phyloP scores from a whole-genome alignment of 306 rosid species.

The Clitoria ternatea region DNA sequence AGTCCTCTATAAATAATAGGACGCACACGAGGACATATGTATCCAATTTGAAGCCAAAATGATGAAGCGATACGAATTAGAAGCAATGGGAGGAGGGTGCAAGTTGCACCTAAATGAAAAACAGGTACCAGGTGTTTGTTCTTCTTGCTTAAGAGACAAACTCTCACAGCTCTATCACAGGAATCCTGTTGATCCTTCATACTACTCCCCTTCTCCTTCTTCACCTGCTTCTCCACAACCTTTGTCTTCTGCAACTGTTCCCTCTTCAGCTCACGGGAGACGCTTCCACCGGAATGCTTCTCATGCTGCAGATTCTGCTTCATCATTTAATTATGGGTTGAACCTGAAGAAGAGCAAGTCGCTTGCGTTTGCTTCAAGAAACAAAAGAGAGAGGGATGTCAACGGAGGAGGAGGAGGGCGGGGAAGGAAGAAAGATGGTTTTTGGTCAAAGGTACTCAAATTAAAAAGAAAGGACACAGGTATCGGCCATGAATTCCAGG shows the following conservation, averaged over 20 bases:
- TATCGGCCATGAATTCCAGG: constrained; percentile 16
- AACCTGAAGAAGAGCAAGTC: constrained; percentile 74
- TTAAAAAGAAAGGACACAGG: constrained; percentile 31
- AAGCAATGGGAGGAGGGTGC: constrained; percentile 33
- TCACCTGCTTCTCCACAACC: constrained; percentile 14
- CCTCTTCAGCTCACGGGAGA: constrained; percentile 7
- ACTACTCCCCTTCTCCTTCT: constrained; percentile 8
- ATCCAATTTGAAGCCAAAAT: not conserved
- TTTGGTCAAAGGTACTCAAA: constrained; percentile 64
- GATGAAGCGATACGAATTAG: constrained; percentile 41
- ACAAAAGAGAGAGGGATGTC: constrained; percentile 19
- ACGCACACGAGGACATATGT: not conserved
- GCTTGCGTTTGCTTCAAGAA: constrained; percentile 34
- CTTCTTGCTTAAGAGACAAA: constrained; percentile 51
- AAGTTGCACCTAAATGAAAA: constrained; percentile 40
- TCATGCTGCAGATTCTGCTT: constrained; percentile 29
- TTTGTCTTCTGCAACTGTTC: not conserved
- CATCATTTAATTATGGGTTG: constrained; percentile 32
- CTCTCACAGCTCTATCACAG: constrained; percentile 37
- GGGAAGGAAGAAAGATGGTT: constrained; percentile 51
- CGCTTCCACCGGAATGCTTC: constrained; percentile 43
- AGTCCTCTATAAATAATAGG: constrained; percentile 18
- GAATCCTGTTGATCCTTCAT: not conserved
- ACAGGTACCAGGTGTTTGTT: constrained; percentile 53
- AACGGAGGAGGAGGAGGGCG: not conserved